Evolutionary conservation across 1,284 basidiomycete genomes (phyloP).

Genomic region (Pseudomicrostroma phylloplanum): DNA sequence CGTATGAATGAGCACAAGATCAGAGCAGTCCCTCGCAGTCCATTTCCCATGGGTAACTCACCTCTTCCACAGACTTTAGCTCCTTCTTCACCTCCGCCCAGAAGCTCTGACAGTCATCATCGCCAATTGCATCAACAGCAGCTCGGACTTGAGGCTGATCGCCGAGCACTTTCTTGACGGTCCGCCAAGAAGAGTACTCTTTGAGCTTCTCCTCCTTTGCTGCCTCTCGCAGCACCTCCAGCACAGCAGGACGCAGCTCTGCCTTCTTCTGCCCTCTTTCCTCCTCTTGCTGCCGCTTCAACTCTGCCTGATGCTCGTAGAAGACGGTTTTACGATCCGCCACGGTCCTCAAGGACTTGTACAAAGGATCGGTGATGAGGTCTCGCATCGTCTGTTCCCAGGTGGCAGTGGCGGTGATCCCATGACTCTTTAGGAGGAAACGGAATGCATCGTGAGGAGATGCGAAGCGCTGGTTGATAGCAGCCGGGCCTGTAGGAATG

Average conservation of each 20-base stretch:
- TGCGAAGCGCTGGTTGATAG: background rate
- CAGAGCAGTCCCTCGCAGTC: too few species aligned
- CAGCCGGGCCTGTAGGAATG: background rate
- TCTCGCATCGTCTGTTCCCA: slow-evolving; percentile 98
- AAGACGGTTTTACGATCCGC: slow-evolving; percentile 87
- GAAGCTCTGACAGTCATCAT: slow-evolving; percentile 28
- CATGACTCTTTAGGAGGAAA: slow-evolving; percentile 76
- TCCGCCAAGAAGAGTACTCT: slow-evolving; percentile 32
- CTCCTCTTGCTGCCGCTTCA: slow-evolving; percentile 29
- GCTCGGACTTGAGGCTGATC: slow-evolving; percentile 17
- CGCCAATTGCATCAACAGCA: slow-evolving; percentile 15
- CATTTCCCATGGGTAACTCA: too few species aligned
- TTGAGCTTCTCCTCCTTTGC: slow-evolving; percentile 21
- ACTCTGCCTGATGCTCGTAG: slow-evolving; percentile 49
- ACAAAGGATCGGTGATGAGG: slow-evolving; percentile 94
- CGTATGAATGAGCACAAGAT: too few species aligned
- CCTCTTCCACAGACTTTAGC: background rate
- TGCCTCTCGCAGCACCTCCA: slow-evolving; percentile 15
- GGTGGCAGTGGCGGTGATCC: slow-evolving; percentile 83
- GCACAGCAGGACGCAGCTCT: slow-evolving; percentile 28
- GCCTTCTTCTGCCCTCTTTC: slow-evolving; percentile 22
- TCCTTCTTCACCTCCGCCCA: slow-evolving; percentile 30
- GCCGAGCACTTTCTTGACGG: slow-evolving; percentile 27
- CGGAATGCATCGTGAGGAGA: slow-evolving; percentile 75
- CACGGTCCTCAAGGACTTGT: slow-evolving; percentile 85